phyloP scores from a whole-genome alignment of 106 monocot species.

The Allium cepa region DNA sequence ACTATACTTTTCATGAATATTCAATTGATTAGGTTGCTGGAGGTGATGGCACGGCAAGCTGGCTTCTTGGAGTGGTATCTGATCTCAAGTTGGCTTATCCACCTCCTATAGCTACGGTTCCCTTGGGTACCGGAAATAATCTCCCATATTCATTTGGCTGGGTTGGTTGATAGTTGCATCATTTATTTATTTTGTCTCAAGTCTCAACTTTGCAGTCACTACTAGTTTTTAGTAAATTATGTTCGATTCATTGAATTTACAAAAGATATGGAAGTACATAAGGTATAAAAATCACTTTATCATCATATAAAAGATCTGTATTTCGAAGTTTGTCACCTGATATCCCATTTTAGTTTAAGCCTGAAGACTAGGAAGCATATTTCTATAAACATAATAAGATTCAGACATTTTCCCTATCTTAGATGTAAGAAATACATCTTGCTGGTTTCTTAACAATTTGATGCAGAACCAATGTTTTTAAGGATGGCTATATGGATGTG shows the following conservation, averaged over 20 bases:
- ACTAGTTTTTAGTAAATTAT: no score
- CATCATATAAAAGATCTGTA: no score
- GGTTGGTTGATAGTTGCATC: constrained; percentile 34
- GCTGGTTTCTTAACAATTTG: neutral
- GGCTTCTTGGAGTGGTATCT: constrained; percentile 94
- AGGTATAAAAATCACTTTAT: no score
- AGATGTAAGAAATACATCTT: no score
- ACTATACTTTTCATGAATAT: neutral
- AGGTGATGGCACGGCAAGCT: constrained; percentile 94
- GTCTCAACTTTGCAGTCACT: neutral
- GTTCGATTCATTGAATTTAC: no score
- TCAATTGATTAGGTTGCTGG: constrained; percentile 69
- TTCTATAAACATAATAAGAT: no score
- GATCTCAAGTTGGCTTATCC: constrained; percentile 74
- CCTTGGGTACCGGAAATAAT: constrained; percentile 97
- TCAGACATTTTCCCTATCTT: no score
- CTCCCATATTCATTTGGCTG: constrained; percentile 97
- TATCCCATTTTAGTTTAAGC: no score
- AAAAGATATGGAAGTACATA: no score
- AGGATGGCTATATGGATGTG: neutral
- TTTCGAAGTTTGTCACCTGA: no score
- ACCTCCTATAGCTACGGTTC: constrained; percentile 86
- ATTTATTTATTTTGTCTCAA: neutral
- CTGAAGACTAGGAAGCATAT: no score
- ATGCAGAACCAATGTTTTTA: neutral